Base-by-base conservation (phyloP, 2,329 filamentous ascomycete species). In the Zymoseptoria ardabiliae region DNA sequence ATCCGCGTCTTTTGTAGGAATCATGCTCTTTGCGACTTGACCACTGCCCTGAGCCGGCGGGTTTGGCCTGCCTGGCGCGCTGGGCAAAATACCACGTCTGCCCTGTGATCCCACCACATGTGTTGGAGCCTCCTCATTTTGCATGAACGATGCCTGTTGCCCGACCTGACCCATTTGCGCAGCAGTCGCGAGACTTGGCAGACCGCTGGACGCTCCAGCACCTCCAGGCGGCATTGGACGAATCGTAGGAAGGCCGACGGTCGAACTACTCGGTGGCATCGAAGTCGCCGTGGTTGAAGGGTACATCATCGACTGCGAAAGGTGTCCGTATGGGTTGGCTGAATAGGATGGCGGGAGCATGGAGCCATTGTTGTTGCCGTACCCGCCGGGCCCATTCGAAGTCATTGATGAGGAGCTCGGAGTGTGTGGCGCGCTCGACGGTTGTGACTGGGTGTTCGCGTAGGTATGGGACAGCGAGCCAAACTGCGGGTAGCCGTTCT, bases 61-160 rank as follows among this genome's bases (percentile, higher is more conserved):
- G 57, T 90, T 85, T 58, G 91, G 89, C 61, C 91, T 83, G 50
- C 92, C 92, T 28, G 91, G 91, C 62, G 92, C 91, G 69, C 91
- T 96, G 17, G 93, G 93, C 63, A 97, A 78, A 48, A 97, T 95
- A 54, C 93, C 93, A 66, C 93, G 85, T 64, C 93, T 86, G 60
- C 93, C 93, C 77, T 97, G 93, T 23, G 92, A 96, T 57, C 93
- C 93, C 57, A 97, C 93, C 54, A 97, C 93, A 71, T 97, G 93
- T 30, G 91, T 94, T 17, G 89, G 90, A 11, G 75, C 73, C 66
- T 79, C 77, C 63, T 73, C 72, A 53, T 68, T 70, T 55, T 73
- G 71, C 68, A 72, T 65, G 61, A 72, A 72, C 3, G 70, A 66
- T 19, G 71, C 64, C 57, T 73, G 71, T 23, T 72, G 70, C n/a